Percentiles rank a stretch among this genome's conserved stretches.
Evolutionary conservation across 1,284 basidiomycete genomes (phyloP).

Genomic region (Anthracocystis walkeri): DNA sequence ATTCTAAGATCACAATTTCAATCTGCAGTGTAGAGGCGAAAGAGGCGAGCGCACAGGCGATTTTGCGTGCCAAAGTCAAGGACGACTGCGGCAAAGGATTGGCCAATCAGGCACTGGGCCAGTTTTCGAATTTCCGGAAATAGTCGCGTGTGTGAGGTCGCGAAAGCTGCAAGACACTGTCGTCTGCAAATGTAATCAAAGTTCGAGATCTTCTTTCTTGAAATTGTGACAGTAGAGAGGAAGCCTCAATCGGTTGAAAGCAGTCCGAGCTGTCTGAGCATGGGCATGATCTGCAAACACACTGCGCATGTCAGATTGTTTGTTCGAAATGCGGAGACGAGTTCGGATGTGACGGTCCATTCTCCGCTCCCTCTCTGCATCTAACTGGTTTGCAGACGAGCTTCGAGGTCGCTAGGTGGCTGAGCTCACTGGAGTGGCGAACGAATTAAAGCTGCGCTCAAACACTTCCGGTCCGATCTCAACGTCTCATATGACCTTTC

Average conservation of each 20-base stretch:
- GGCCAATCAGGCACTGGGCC: neutral
- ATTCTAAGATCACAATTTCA: neutral
- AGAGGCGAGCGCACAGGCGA: slow-evolving; percentile 2
- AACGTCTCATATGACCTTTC: no score
- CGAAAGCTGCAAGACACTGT: neutral
- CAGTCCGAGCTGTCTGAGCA: neutral
- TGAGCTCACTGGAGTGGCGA: neutral
- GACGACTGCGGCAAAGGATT: slow-evolving; percentile 6
- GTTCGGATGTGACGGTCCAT: slow-evolving; percentile 6
- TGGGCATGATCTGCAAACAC: neutral
- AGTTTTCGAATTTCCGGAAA: neutral
- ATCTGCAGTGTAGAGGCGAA: neutral
- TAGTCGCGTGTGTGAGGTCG: neutral
- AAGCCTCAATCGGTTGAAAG: neutral
- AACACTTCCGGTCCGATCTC: neutral
- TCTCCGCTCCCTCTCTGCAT: neutral
- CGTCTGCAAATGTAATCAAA: neutral
- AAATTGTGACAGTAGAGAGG: neutral
- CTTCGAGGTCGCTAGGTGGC: no score
- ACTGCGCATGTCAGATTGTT: neutral
- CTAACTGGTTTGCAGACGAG: no score
- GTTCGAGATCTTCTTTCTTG: neutral
- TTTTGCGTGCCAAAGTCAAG: neutral
- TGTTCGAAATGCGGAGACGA: slow-evolving; percentile 9
- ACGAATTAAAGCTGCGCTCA: neutral